Base-by-base conservation (phyloP, 768 basidiomycete genomes). In the Multifurca ochricompacta region DNA sequence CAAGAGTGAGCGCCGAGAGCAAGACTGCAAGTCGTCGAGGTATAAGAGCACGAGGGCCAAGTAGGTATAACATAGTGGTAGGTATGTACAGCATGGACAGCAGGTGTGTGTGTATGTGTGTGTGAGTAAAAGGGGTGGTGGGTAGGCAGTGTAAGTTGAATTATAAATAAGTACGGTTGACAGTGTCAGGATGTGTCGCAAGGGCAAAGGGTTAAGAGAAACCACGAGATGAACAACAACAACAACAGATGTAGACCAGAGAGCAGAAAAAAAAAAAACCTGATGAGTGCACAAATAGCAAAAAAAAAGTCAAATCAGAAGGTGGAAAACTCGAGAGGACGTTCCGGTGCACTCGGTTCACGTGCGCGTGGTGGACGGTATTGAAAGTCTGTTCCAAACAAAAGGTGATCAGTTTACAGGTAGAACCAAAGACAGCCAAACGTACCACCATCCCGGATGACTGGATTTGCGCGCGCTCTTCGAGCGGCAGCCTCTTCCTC, bases 261-360 rank as follows among this genome's bases (percentile, higher is more conserved):
- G 32, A 54, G 13, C 27, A 36, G 10, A 18, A 16, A 37, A 28
- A 43, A 30, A 40, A 23, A 19, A 7, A 25, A n/a, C n/a, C n/a
- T n/a, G 47, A 48, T 16, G 13, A 37, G 45, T 39, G 43, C 18
- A 6, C 25, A 30, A 30, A 55, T 37, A 3, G 8, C n/a, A n/a
- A n/a, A n/a, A n/a, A n/a, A 10, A 13, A 32, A 49, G 31, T 18
- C 31, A n/a, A 35, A 54, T 71, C 64, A 85, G 64, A 87, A 87
- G 2, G 85, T 85, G 36, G 85, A 82, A 51, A 81, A 65, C 35
- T 70, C 70, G 54, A 71, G 70, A n/a, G 79, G 78, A 23, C 73
- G 77, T 31, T 72, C 72, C 7, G 78, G 54, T 23, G 62, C 69
- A 13, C 71, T 62, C 6, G 74, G 75, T 61, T 77, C 76, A 42